These are phyloP conservation scores for Puccinia brachypodii DNA, from an alignment of 1,284 basidiomycete species.

Conservation along the genomic window DNA sequence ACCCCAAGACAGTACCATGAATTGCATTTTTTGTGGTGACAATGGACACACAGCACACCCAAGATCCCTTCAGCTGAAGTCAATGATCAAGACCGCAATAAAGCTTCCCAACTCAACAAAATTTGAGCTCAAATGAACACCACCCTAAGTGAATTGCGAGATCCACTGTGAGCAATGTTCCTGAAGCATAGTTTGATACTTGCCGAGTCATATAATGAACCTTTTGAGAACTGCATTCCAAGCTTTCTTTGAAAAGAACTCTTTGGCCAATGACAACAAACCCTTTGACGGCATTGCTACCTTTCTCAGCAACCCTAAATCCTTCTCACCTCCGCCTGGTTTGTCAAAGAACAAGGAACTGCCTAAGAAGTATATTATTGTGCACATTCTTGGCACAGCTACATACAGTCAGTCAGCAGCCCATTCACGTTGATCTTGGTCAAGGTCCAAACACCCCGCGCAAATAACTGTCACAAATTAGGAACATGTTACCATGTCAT, in stretches of 20 bases:
- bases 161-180: slow-evolving; percentile 67
- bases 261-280: slow-evolving; percentile 22
- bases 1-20: neutral
- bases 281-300: slow-evolving; percentile 48
- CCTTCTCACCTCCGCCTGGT: slow-evolving; percentile 39
- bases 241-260: slow-evolving; percentile 57
- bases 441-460: no score
- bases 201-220: slow-evolving; percentile 79
- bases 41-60: slow-evolving; percentile 39
- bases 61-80: slow-evolving; percentile 50
- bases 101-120: slow-evolving; percentile 58
- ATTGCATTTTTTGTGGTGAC: slow-evolving; percentile 1
- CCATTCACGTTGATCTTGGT: no score
- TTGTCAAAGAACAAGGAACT: no score
- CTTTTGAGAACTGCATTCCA: slow-evolving; percentile 75
- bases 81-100: slow-evolving; percentile 25
- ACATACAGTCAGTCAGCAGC: no score
- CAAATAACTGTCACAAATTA: no score
- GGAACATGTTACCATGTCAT: no score
- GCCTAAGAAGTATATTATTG: no score
- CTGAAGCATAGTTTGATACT: slow-evolving; percentile 71
- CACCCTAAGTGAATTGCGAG: slow-evolving; percentile 68
- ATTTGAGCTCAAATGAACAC: slow-evolving; percentile 59
- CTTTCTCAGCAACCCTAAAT: slow-evolving; percentile 34
- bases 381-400: no score